Percentiles rank a stretch among this genome's conserved stretches.
Evolutionary conservation across 1,139 yeast genomes (phyloP).

Genomic region (Hyphopichia wangnamkhiaoensis): DNA sequence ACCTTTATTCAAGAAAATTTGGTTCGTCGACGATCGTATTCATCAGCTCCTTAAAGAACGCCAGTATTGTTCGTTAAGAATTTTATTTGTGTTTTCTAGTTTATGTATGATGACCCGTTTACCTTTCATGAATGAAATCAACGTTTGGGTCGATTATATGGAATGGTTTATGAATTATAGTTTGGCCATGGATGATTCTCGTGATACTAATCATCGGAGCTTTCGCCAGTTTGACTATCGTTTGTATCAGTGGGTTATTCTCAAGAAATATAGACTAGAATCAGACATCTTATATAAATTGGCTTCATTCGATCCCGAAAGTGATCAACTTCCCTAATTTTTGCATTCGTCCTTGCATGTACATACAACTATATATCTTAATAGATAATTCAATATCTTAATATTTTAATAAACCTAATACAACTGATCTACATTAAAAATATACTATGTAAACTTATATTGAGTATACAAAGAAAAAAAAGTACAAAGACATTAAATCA

Average conservation of each 20-base stretch:
- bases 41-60: conserved; percentile 16
- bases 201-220: not conserved
- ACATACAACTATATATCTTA: too few species aligned
- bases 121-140: conserved; percentile 18
- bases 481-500: not conserved
- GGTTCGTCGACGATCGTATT: conserved; percentile 18
- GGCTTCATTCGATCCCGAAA: conserved; percentile 1
- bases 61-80: conserved; percentile 25
- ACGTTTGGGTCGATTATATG: conserved; percentile 31
- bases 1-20: conserved; percentile 30
- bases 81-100: conserved; percentile 24
- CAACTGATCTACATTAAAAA: not conserved
- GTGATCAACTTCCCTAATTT: not conserved
- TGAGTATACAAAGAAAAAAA: not conserved
- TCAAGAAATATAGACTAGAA: conserved; percentile 2
- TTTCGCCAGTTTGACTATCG: conserved; percentile 1
- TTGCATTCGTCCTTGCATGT: too few species aligned
- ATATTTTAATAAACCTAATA: not conserved
- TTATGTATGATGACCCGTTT: conserved; percentile 23
- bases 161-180: conserved; percentile 19
- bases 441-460: not conserved
- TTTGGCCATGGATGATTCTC: not conserved
- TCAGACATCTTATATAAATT: conserved; percentile 1
- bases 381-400: too few species aligned
- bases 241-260: conserved; percentile 2